Percentiles rank a stretch among this genome's conserved stretches.
Evolutionary conservation across 1,284 basidiomycete genomes (phyloP).

Genomic region (Ustilago loliicola): DNA sequence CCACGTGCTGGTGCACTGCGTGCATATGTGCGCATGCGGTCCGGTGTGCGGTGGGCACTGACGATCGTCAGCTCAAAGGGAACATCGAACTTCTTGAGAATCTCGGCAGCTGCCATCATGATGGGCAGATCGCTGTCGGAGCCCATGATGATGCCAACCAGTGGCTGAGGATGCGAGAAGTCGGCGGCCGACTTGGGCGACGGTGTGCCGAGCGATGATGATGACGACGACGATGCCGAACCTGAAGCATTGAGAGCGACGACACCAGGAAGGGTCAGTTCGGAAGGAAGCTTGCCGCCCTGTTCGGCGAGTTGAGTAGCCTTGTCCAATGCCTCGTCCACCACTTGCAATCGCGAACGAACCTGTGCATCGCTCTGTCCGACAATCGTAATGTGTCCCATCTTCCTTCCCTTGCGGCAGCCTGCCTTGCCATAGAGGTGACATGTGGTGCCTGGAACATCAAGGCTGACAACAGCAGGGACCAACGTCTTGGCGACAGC

Average conservation of each 20-base stretch:
- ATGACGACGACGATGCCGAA: conserved; percentile 18
- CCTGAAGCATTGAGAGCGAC: conserved; percentile 28
- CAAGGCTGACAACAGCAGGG: conserved; percentile 64
- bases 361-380: conserved; percentile 85
- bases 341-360: conserved; percentile 72
- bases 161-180: conserved; percentile 76
- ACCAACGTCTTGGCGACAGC: conserved; percentile 67
- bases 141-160: conserved; percentile 97
- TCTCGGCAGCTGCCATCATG: conserved; percentile 89
- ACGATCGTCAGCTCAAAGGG: conserved; percentile 97
- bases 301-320: conserved; percentile 59
- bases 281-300: conserved; percentile 41
- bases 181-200: conserved; percentile 70
- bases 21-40: conserved; percentile 87
- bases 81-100: conserved; percentile 84
- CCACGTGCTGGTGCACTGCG: conserved; percentile 82
- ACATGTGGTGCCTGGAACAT: conserved; percentile 81
- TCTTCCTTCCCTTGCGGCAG: conserved; percentile 91
- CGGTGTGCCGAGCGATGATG: conserved; percentile 56
- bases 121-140: conserved; percentile 96
- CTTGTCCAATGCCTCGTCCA: conserved; percentile 62
- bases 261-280: conserved; percentile 53
- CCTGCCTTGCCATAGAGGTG: conserved; percentile 96
- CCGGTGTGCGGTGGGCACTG: conserved; percentile 94
- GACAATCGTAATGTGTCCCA: conserved; percentile 96